These are phyloP conservation scores for Wallacemonas rigidus DNA, from an alignment of 208 protist genomes.

Conservation along the genomic window DNA sequence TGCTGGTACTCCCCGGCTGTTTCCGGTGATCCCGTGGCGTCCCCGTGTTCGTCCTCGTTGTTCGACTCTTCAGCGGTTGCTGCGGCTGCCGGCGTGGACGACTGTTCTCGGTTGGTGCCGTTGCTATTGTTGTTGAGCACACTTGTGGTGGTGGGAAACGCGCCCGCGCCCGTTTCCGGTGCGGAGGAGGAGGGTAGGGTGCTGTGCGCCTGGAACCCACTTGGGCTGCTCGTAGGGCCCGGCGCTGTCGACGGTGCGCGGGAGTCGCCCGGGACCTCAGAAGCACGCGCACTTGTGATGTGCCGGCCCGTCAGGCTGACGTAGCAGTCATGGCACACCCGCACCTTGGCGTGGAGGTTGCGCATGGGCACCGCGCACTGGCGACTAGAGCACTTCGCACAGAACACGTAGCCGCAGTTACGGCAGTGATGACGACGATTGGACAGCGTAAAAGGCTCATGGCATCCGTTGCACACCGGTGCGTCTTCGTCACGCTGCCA, in stretches of 20 bases:
- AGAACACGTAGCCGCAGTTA: constrained; percentile 94
- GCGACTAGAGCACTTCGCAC: constrained; percentile 77
- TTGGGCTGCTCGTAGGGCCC: neutral
- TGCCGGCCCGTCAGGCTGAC: constrained; percentile 27
- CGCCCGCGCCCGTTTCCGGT: too few species aligned
- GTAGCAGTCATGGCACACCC: constrained; percentile 82
- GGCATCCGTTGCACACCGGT: constrained; percentile 78
- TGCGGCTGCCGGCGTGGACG: too few species aligned
- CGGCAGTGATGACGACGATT: constrained; percentile 93
- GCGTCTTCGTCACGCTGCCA: constrained; percentile 91
- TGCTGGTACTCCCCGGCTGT: constrained; percentile 13
- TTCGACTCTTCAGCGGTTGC: too few species aligned
- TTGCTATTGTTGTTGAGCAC: too few species aligned
- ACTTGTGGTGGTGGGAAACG: too few species aligned
- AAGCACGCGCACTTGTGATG: constrained; percentile 4
- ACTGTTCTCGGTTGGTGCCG: too few species aligned
- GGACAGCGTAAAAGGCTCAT: constrained; percentile 63
- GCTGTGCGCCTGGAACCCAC: too few species aligned
- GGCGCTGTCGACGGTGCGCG: constrained; percentile 4
- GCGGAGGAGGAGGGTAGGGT: too few species aligned
- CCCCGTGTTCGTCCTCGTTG: neutral
- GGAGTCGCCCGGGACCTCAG: constrained; percentile 11
- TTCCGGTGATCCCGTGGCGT: neutral
- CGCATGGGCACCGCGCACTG: constrained; percentile 53
- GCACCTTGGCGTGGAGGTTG: constrained; percentile 47